Conservation (phyloP, 2,329 filamentous ascomycete species). For the Hypocrella siamensis region DNA sequence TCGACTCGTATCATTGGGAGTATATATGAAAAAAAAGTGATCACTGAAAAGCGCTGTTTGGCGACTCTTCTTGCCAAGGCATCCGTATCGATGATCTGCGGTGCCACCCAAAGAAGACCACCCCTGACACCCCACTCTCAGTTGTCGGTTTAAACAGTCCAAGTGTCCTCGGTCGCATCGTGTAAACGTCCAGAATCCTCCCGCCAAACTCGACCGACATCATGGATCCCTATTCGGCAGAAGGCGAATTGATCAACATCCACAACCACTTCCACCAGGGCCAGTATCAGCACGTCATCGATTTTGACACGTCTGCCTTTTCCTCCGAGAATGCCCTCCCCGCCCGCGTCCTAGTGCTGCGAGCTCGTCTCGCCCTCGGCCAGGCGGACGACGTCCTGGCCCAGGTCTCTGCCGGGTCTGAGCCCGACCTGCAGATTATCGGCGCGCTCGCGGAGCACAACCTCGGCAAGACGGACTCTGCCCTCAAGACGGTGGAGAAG, state of each 20-base stretch:
- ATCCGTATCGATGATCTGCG: too few relatives aligned
- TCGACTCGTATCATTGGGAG: too few relatives aligned
- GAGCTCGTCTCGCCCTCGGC: constrained; percentile 70
- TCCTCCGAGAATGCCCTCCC: constrained; percentile 64
- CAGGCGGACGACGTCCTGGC: constrained; percentile 58
- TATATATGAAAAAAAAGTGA: too few relatives aligned
- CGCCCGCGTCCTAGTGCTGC: constrained; percentile 62
- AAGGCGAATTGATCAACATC: constrained; percentile 57
- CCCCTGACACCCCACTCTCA: too few relatives aligned
- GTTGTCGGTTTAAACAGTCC: too few relatives aligned
- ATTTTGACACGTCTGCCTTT: constrained; percentile 70
- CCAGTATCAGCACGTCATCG: constrained; percentile 73
- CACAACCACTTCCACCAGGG: constrained; percentile 61
- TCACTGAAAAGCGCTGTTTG: too few relatives aligned
- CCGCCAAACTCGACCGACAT: constrained; percentile 12
- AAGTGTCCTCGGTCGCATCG: constrained; percentile 3
- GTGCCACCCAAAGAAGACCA: too few relatives aligned
- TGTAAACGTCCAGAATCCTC: background rate
- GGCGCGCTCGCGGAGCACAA: constrained; percentile 56
- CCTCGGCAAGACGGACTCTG: constrained; percentile 44
- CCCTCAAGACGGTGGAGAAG: constrained; percentile 46
- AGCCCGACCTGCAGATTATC: constrained; percentile 63
- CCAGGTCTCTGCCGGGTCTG: constrained; percentile 48
- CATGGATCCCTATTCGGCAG: constrained; percentile 57
- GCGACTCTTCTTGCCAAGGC: too few relatives aligned